Evolutionary conservation across 371 early-diverging fungal species (phyloP).

Genomic region (Mortierella sp.): DNA sequence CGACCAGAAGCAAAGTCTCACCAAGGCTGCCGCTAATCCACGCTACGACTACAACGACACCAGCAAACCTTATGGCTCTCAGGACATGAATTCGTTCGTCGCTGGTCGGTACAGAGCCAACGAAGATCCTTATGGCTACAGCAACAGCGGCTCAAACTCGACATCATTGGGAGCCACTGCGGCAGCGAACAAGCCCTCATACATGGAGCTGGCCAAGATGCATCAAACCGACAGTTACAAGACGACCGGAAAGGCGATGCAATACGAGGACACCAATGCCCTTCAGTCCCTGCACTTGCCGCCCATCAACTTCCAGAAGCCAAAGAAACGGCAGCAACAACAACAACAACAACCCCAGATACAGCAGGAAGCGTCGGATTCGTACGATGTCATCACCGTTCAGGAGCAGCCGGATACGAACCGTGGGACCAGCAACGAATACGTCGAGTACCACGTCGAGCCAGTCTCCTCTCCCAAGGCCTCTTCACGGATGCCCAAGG

Average conservation of each 20-base stretch:
- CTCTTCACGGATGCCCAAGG: not conserved
- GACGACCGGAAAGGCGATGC: conserved; percentile 49
- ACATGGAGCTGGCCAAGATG: conserved; percentile 40
- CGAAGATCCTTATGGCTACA: conserved; percentile 33
- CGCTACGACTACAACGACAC: conserved; percentile 20
- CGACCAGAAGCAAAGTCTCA: conserved; percentile 42
- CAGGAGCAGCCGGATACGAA: too few species aligned
- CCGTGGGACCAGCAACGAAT: too few species aligned
- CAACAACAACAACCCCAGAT: not conserved
- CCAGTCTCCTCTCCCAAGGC: not conserved
- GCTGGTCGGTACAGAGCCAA: conserved; percentile 51
- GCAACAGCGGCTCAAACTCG: conserved; percentile 1
- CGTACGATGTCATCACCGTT: not conserved
- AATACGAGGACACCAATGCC: conserved; percentile 40
- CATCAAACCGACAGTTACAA: conserved; percentile 53
- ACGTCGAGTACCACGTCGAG: too few species aligned
- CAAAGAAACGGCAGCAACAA: conserved; percentile 12
- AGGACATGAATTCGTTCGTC: conserved; percentile 53
- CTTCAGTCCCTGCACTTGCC: conserved; percentile 41
- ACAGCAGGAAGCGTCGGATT: not conserved
- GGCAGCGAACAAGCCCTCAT: conserved; percentile 9
- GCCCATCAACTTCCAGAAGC: conserved; percentile 24
- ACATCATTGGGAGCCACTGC: not conserved
- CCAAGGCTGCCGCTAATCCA: conserved; percentile 17
- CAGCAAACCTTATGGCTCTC: conserved; percentile 31